A percentile compares a stretch with the other conserved stretches of the same genome.
phyloP scores from a whole-genome alignment of 2,329 filamentous ascomycete genomes.

The Beauveria sp. region DNA sequence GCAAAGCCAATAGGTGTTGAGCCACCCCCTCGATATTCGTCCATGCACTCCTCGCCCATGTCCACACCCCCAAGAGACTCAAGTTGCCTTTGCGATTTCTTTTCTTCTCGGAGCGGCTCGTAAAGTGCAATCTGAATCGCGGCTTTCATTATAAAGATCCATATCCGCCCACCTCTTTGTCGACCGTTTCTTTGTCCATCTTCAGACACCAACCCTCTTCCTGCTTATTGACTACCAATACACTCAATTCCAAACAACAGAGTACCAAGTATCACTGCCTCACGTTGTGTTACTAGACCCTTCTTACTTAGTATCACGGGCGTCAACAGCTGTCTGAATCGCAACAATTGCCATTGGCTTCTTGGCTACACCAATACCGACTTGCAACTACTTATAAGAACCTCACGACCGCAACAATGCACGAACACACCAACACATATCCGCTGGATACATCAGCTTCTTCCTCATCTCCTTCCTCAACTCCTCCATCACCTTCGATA shows the following conservation, averaged over 20 bases:
- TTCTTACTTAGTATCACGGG: not conserved
- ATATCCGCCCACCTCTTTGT: slow-evolving; percentile 1
- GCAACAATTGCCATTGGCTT: not conserved
- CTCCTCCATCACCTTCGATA: slow-evolving; percentile 4
- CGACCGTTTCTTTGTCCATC: not conserved
- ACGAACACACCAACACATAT: slow-evolving; percentile 2
- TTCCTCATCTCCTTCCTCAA: slow-evolving; percentile 7
- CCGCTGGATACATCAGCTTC: not conserved
- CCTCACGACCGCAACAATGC: not conserved
- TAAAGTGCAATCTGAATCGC: slow-evolving; percentile 6
- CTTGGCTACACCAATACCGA: not conserved
- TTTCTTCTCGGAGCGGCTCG: not conserved
- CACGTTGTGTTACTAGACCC: not conserved
- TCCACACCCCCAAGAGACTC: not conserved
- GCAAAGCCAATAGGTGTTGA: slow-evolving; percentile 2
- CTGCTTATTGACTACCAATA: not conserved
- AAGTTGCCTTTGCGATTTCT: not conserved
- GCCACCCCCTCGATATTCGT: not conserved
- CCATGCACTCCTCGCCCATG: not conserved
- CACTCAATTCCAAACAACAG: not conserved
- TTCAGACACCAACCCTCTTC: not conserved
- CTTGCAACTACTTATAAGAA: not conserved
- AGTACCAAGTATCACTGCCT: not conserved
- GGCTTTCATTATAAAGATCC: slow-evolving; percentile 8
- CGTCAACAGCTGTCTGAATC: not conserved